Percentiles rank a stretch among this genome's conserved stretches.
These are phyloP conservation scores for Citropsis articulata DNA, from an alignment of 345 rosid species.

Conservation along the genomic window DNA sequence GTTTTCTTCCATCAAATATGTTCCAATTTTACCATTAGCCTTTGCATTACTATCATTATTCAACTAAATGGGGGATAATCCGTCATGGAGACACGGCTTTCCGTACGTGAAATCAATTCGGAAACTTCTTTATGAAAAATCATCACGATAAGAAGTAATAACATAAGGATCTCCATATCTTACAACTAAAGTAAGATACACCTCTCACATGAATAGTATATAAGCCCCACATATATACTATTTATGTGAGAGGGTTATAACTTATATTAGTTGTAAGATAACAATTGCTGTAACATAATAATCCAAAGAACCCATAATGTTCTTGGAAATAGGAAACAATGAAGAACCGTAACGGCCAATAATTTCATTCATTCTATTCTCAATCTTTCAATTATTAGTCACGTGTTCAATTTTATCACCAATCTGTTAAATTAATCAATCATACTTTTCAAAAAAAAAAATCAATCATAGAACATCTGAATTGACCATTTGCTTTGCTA, in stretches of 20 bases:
- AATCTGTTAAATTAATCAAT: background rate
- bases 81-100: background rate
- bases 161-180: too few species aligned
- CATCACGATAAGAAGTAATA: background rate
- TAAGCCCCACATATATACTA: too few species aligned
- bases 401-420: background rate
- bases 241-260: too few species aligned
- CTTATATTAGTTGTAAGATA: too few species aligned
- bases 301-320: background rate
- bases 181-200: too few species aligned
- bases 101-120: background rate
- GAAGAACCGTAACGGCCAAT: background rate
- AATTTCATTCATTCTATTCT: background rate
- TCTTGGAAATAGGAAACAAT: background rate
- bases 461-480: background rate
- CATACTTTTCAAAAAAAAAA: too few species aligned
- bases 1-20: too few species aligned
- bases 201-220: too few species aligned
- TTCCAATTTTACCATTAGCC: too few species aligned
- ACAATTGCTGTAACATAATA: background rate
- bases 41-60: background rate
- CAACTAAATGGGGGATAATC: background rate
- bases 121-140: background rate
- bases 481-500: background rate
- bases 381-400: background rate